Conservation (phyloP, 176 grass and related monocot species). For the Puccinellia tenuiflora region DNA sequence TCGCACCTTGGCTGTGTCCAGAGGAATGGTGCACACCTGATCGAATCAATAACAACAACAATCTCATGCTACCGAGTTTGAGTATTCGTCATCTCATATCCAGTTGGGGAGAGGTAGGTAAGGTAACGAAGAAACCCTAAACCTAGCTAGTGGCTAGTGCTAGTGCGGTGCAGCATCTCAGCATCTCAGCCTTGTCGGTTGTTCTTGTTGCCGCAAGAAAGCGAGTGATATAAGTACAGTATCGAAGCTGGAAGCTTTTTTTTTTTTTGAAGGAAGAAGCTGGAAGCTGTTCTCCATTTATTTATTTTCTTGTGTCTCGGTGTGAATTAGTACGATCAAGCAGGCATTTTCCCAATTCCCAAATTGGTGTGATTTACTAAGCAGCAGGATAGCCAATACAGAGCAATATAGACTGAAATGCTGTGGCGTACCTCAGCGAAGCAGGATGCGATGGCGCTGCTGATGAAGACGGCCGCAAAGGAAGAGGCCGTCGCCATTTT, state of each 20-base stretch:
- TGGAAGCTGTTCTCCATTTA: background rate
- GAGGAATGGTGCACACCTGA: slow-evolving; percentile 86
- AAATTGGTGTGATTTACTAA: background rate
- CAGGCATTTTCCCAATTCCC: background rate
- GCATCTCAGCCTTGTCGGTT: background rate
- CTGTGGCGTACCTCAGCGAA: slow-evolving; percentile 67
- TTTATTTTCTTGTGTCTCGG: background rate
- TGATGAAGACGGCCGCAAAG: slow-evolving; percentile 64
- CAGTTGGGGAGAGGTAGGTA: background rate
- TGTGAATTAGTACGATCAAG: background rate
- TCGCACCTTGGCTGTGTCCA: slow-evolving; percentile 93
- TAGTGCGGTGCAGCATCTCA: background rate
- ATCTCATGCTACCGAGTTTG: background rate
- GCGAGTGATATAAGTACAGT: background rate
- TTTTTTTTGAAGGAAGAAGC: too few relatives aligned
- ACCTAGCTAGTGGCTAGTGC: background rate
- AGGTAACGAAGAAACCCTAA: background rate
- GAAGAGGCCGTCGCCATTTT: slow-evolving; percentile 29
- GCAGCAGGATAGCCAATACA: background rate
- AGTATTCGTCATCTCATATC: background rate
- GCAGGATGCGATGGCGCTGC: slow-evolving; percentile 86
- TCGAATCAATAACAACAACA: slow-evolving; percentile 5
- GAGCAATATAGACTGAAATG: background rate
- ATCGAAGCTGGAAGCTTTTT: background rate
- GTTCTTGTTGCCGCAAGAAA: background rate